Conservation (phyloP, 2,329 filamentous ascomycete genomes). For the Rhinocladiella mackenziei region DNA sequence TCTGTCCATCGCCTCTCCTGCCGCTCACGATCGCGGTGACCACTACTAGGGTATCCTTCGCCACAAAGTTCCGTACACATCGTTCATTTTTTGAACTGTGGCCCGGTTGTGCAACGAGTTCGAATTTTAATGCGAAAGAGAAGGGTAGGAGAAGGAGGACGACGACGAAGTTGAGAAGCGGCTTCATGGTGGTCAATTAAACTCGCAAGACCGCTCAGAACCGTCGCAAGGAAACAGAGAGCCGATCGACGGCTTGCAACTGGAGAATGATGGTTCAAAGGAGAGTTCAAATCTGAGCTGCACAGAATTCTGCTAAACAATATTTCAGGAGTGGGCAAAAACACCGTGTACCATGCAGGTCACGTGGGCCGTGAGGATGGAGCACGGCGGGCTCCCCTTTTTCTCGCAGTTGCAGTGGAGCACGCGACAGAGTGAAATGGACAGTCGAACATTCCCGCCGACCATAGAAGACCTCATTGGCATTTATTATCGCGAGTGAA, state of each 20-base stretch:
- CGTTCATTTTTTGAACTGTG: conserved; percentile 66
- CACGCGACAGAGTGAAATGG: too few species aligned
- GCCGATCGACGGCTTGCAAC: conserved; percentile 7
- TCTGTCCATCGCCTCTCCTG: conserved; percentile 84
- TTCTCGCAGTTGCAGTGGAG: too few species aligned
- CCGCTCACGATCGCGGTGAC: conserved; percentile 87
- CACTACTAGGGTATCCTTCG: conserved; percentile 86
- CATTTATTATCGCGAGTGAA: neutral
- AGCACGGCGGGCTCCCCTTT: conserved; percentile 5
- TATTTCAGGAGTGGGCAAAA: conserved; percentile 20
- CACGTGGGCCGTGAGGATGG: conserved; percentile 21
- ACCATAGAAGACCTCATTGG: neutral
- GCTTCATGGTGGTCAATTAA: conserved; percentile 26
- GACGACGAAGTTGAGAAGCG: conserved; percentile 22
- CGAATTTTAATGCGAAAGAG: conserved; percentile 79
- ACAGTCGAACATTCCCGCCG: too few species aligned
- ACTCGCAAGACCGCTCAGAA: conserved; percentile 2
- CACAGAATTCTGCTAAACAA: too few species aligned
- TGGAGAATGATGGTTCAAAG: conserved; percentile 3
- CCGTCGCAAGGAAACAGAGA: neutral
- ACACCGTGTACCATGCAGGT: conserved; percentile 12
- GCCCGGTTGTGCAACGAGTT: conserved; percentile 66
- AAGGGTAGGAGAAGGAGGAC: conserved; percentile 37
- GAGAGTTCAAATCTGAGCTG: too few species aligned
- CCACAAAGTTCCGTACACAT: conserved; percentile 95